These are phyloP conservation scores for Didymella pinodella DNA, from an alignment of 2,329 filamentous ascomycete species.

Conservation along the genomic window DNA sequence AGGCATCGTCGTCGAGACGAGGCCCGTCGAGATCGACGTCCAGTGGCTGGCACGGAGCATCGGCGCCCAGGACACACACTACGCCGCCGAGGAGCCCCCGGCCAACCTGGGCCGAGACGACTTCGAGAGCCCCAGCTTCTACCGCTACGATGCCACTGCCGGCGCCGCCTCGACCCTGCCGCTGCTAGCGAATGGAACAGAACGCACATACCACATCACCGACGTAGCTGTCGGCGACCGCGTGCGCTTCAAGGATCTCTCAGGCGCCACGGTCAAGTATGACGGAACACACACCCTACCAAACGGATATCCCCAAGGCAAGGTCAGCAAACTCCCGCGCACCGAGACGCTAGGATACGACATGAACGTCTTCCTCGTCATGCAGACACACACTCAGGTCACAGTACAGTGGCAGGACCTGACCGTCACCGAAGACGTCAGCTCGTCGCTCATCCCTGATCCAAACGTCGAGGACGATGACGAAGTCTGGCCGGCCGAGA, in stretches of 20 bases:
- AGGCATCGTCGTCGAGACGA: slow-evolving; percentile 62
- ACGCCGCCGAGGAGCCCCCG: slow-evolving; percentile 44
- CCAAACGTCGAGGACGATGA: slow-evolving; percentile 63
- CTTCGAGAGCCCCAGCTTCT: slow-evolving; percentile 53
- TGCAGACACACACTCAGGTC: slow-evolving; percentile 58
- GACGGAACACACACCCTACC: slow-evolving; percentile 43
- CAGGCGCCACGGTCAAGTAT: slow-evolving; percentile 62
- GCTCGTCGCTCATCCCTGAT: slow-evolving; percentile 59
- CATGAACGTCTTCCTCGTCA: slow-evolving; percentile 64
- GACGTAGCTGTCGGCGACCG: slow-evolving; percentile 56
- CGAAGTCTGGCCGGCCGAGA: slow-evolving; percentile 64
- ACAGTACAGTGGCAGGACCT: slow-evolving; percentile 68
- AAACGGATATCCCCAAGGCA: slow-evolving; percentile 50
- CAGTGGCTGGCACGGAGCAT: slow-evolving; percentile 62
- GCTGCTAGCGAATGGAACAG: slow-evolving; percentile 32
- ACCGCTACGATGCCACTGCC: slow-evolving; percentile 54
- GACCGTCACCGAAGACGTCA: slow-evolving; percentile 57
- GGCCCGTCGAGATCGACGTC: slow-evolving; percentile 56
- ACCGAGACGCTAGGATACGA: slow-evolving; percentile 63
- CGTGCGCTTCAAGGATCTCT: slow-evolving; percentile 64
- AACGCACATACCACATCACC: slow-evolving; percentile 45
- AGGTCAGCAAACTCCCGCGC: slow-evolving; percentile 55
- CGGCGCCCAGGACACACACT: slow-evolving; percentile 26
- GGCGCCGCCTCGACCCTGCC: slow-evolving; percentile 35
- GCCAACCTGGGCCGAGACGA: slow-evolving; percentile 48